Evolutionary conservation across 495 filamentous ascomycete species (phyloP).

Genomic region (Articulospora tetracladia): DNA sequence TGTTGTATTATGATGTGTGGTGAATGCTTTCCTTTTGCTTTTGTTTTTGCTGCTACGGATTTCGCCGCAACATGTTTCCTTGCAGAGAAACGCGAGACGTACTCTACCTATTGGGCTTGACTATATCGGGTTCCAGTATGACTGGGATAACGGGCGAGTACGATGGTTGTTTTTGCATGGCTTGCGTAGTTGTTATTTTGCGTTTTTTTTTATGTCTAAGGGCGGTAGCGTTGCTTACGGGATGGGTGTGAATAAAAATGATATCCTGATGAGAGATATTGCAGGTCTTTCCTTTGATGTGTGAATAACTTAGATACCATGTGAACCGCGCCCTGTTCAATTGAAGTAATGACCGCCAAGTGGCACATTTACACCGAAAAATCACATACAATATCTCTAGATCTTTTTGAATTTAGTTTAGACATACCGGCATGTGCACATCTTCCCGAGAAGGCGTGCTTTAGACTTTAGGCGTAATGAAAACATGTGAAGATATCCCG

Average conservation of each 20-base stretch:
- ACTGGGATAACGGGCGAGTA: neutral
- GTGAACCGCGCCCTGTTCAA: neutral
- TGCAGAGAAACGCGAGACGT: neutral
- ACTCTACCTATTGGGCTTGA: neutral
- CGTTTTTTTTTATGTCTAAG: neutral
- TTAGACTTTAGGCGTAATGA: too few relatives aligned
- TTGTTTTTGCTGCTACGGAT: neutral
- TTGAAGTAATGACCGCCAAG: neutral
- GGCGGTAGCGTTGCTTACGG: neutral
- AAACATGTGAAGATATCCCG: too few relatives aligned
- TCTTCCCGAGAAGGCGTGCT: too few relatives aligned
- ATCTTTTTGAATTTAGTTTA: too few relatives aligned
- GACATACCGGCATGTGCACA: too few relatives aligned
- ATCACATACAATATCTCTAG: too few relatives aligned
- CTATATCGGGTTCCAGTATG: neutral
- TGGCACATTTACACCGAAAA: too few relatives aligned
- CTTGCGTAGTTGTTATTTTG: neutral
- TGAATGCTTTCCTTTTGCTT: conserved; percentile 1
- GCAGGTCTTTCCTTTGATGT: too few relatives aligned
- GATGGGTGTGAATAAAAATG: neutral
- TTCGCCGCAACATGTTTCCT: neutral
- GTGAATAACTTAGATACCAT: too few relatives aligned
- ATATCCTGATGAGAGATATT: neutral
- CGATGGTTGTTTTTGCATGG: neutral
- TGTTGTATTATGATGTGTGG: conserved; percentile 13